Evolutionary conservation across 73 alveolate genomes (phyloP).

Genomic region (Paramecium sexaurelia): DNA sequence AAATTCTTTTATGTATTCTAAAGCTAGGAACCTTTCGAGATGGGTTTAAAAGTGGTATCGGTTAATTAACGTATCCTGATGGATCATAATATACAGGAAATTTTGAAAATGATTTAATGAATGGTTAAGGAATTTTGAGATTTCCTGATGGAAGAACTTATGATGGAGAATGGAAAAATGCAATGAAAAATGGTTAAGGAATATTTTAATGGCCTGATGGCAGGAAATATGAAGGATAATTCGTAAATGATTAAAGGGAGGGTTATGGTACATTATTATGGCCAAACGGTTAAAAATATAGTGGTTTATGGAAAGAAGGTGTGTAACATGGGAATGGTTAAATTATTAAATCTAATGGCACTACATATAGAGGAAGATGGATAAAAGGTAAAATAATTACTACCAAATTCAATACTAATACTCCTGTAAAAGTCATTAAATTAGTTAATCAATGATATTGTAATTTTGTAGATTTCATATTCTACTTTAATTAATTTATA

Average conservation of each 20-base stretch:
- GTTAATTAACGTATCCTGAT: constrained; percentile 49
- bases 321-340: neutral
- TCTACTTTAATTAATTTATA: too few relatives aligned
- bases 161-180: constrained; percentile 69
- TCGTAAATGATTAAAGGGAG: constrained; percentile 16
- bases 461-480: too few relatives aligned
- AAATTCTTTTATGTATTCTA: neutral
- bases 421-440: neutral
- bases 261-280: constrained; percentile 44
- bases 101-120: constrained; percentile 57
- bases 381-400: neutral
- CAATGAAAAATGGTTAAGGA: constrained; percentile 58
- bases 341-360: neutral
- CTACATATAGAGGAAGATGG: neutral
- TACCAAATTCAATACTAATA: neutral
- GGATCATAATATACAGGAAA: constrained; percentile 56
- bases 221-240: constrained; percentile 40
- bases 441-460: neutral
- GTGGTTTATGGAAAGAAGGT: constrained; percentile 10
- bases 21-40: constrained; percentile 53
- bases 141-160: constrained; percentile 68
- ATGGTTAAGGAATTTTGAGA: constrained; percentile 48
- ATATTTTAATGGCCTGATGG: constrained; percentile 63
- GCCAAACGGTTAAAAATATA: neutral
- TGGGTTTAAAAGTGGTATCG: constrained; percentile 68